Base-by-base conservation (phyloP, 768 basidiomycete genomes). In the Dioszegia crocea region DNA sequence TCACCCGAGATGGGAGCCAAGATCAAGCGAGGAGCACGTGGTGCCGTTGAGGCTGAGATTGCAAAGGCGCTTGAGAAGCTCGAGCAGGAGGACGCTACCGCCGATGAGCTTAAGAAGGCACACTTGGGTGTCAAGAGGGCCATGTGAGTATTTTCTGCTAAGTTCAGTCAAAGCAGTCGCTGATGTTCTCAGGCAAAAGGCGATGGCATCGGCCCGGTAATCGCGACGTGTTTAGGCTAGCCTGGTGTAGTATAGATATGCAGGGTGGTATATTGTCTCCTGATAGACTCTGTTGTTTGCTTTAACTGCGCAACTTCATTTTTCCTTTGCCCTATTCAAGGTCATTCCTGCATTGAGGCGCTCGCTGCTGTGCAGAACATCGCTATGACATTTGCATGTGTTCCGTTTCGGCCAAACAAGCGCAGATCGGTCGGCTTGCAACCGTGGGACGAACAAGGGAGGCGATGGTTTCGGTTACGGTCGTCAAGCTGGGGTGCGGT, bases 21-120 rank as follows among this genome's bases (percentile, higher is more conserved):
- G 82, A 88, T 98, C 80, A 98, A 97, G 85, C 88, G 94, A 61
- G 92, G 92, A 73, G 89, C 92, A 54, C 92, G 92, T 82, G 78
- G 82, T 31, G 89, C 93, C 78, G 90, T 99, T 67, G 96, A 99
- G 83, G 83, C 88, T 64, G 96, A 97, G 82, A 91, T 99, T 63
- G 93, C 96, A 52, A 89, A 92, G 76, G 93, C 96, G 29, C 84
- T 98, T 48, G 96, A 98, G 86, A 92, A 91, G 82, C 83, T 99
- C 77, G 96, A 98, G 84, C 89, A 96, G 63, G 94, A 96, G 81
- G 90, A 94, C 59, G 89, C 90, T 61, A 82, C 88, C 29, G 85
- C 86, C 55, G 96, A 98, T 78, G 91, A 99, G 79, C 85, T 99
- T 74, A 89, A 88, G 81, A 96, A 94, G 81, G 88, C 90, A 60